Evolutionary conservation across 768 basidiomycete species (phyloP), one percentile per base, ranked within the genome.

Genomic region (Vararia minispora): DNA sequence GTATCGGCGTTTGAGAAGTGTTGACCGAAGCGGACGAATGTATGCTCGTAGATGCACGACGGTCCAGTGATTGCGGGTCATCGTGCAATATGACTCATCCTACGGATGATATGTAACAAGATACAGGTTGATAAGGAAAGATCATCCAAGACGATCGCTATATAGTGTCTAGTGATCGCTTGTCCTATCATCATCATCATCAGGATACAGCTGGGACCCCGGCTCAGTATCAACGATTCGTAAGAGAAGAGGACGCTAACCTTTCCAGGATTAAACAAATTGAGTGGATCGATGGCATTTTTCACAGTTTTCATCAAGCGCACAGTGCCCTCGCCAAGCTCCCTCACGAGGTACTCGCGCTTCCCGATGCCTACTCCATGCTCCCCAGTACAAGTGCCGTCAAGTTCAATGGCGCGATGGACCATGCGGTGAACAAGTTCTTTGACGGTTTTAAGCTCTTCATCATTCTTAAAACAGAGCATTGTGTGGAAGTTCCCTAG

Each of bases 301-400:
- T 94, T 94, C 49, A 94, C 72, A 10, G 66, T 69, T 59, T 82
- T 79, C 88, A 94, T 91, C 18, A 92, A 55, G 34, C 71, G 69
- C 7, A 94, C 80, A 0, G 91, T 92, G 2, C 83, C 86, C 18
- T 64, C 64, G 0, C 91, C 90, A 0, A 95, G 67, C 52, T 95
- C 91, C 28, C 78, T 70, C 11, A 71, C 66, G n/a, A 95, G 66
- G 52, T 79, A 92, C 43, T 79, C 68, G 42, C 72, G 74, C 63
- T 91, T 91, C 5, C 88, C 88, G 8, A 90, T 63, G 0, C 88
- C 89, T 6, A 91, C 84, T 2, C 88, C 89, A 51, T 91, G 88
- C 50, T 91, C 88, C 3, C 84, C 84, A 0, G 78, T 81, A 79
- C 82, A 85, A 28, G 82, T 83, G 14, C 82, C 82, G 45, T 84